Base-by-base conservation (phyloP, 352 stramenopile species). In the Pythium dissimile region DNA sequence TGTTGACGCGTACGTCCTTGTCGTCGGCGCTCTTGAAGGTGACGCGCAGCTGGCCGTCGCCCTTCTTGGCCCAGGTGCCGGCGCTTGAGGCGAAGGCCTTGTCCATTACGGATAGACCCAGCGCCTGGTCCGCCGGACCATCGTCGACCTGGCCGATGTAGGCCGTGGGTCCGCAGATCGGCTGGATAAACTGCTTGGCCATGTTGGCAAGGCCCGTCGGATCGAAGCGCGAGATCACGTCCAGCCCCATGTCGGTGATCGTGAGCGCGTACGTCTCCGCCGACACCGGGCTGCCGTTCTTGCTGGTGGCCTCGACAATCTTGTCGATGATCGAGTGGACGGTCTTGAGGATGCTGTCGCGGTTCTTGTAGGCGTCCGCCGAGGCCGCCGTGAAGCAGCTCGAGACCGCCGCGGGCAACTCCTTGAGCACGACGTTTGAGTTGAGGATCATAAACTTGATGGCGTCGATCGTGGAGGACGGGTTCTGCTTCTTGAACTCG, bases 221-320 rank as follows among this genome's bases (percentile, higher is more conserved):
- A 20, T 84, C 74, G 58, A 71, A 82, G 30, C 74, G 52, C 35
- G 69, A 52, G 55, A 80, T 80, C 26, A 69, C 75, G 1, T 67
- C 66, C 12, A 72, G 66, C 13, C 59, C 65, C 28, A 77, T 70
- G 41, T 84, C 61, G 35, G 69, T 63, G 34, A 82, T 73, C 27
- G 50, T 64, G 51, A 71, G 64, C 11, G 61, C 67, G 48, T 81
- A 84, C 26, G 77, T 49, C n/a, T 56, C 64, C 13, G 54, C 44
- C 12, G 59, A 67, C 0, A 80, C 24, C 18, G 69, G 44, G 2
- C 68, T 76, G 11, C 68, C 73, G 68, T 79, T 59, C 30, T 67
- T 18, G 50, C 72, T 47, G 57, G 72, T 39, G 15, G 73, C 69
- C 23, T 62, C 71, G 32, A 81, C 66, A 28, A 81, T 55, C 30